A percentile compares a stretch with the other conserved stretches of the same genome.
phyloP scores from a whole-genome alignment of 106 monocot species.

The Dendrobium huoshanense region DNA sequence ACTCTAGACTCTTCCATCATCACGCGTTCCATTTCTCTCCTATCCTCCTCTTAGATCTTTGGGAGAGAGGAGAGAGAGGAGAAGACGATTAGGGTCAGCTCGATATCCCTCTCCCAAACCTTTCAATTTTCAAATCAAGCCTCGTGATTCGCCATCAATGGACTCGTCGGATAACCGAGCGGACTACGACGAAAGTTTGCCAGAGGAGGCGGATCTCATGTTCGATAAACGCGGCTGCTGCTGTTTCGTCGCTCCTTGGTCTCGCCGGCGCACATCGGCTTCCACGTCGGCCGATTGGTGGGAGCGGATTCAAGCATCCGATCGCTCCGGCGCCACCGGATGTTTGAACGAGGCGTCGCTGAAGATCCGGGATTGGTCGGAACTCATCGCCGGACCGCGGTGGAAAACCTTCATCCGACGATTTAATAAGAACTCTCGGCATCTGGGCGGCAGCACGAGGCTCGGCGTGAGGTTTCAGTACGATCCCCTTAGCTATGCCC shows the following conservation, averaged over 20 bases:
- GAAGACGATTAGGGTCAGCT: too few species aligned
- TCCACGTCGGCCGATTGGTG: neutral
- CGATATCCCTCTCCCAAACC: too few species aligned
- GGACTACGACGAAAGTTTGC: neutral
- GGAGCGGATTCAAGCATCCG: neutral
- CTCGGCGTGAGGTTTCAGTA: constrained; percentile 27
- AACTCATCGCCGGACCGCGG: constrained; percentile 48
- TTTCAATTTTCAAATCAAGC: too few species aligned
- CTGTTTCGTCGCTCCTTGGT: constrained; percentile 1
- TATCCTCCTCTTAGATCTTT: too few species aligned
- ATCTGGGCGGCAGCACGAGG: neutral
- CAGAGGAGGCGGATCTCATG: neutral
- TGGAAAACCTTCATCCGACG: constrained; percentile 74
- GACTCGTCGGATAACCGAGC: neutral
- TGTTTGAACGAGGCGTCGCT: neutral
- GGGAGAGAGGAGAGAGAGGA: too few species aligned
- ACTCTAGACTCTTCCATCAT: too few species aligned
- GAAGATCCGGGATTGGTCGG: constrained; percentile 51
- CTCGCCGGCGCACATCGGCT: neutral
- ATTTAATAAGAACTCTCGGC: constrained; percentile 16
- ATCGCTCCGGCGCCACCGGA: neutral
- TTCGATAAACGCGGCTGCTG: constrained; percentile 3
- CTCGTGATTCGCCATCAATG: too few species aligned
- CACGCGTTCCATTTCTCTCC: too few species aligned
- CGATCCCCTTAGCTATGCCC: constrained; percentile 43